Conservation (phyloP, 2,329 filamentous ascomycete species). For the Apiospora sp. region DNA sequence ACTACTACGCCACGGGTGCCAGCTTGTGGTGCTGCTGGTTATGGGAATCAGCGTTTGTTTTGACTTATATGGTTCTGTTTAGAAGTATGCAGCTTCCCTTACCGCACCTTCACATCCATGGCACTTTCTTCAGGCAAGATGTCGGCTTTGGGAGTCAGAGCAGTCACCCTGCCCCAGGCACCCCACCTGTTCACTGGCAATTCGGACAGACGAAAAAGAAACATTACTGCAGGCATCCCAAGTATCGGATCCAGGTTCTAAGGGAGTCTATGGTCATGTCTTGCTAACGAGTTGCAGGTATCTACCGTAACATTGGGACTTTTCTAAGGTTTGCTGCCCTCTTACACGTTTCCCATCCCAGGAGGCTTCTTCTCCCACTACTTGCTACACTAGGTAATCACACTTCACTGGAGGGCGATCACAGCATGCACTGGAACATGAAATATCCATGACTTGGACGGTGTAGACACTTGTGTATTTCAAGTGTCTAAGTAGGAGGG, state of each 20-base stretch:
- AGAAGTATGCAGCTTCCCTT: conserved; percentile 22
- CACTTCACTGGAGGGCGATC: background rate
- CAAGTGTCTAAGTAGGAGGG: background rate
- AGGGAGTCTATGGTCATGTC: too few relatives aligned
- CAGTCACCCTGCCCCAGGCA: background rate
- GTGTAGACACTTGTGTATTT: conserved; percentile 7
- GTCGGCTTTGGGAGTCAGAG: too few relatives aligned
- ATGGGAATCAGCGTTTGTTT: background rate
- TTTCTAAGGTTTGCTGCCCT: background rate
- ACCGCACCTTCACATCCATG: background rate
- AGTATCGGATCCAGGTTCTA: too few relatives aligned
- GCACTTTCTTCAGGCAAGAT: background rate
- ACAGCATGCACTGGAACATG: background rate
- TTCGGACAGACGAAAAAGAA: background rate
- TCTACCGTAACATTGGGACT: background rate
- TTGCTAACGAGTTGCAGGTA: too few relatives aligned
- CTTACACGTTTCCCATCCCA: background rate
- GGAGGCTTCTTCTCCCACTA: background rate
- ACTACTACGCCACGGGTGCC: conserved; percentile 41
- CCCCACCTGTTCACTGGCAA: background rate
- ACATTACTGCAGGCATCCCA: too few relatives aligned
- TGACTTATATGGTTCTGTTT: conserved; percentile 26
- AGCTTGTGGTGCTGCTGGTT: background rate
- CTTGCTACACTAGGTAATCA: background rate
- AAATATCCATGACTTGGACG: background rate